Evolutionary conservation across 176 grass and related monocot species (phyloP).

Genomic region (Aegilops longissima): DNA sequence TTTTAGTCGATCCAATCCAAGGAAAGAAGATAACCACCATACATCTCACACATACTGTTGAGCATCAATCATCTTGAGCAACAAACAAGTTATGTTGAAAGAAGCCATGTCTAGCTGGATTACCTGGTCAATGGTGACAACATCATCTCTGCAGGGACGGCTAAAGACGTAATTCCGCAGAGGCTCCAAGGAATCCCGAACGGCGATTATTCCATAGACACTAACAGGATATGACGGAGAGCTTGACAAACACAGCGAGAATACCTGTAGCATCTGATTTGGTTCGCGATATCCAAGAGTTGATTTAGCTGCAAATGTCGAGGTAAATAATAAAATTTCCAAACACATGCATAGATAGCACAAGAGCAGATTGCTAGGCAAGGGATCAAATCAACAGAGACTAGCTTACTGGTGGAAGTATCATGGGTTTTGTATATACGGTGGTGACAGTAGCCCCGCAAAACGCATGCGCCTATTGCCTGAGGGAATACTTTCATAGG

Average conservation of each 20-base stretch:
- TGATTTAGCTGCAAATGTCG: neutral
- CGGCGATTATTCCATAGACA: constrained; percentile 6
- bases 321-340: too few species aligned
- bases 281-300: neutral
- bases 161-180: constrained; percentile 17
- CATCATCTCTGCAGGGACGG: neutral
- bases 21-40: neutral
- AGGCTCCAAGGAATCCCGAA: constrained; percentile 22
- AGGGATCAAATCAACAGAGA: neutral
- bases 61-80: neutral
- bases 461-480: neutral
- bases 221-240: too few species aligned
- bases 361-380: neutral
- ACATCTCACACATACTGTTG: neutral
- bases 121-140: constrained; percentile 27
- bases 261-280: neutral
- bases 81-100: neutral
- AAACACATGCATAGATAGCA: neutral
- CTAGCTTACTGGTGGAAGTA: neutral
- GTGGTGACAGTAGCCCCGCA: constrained; percentile 15
- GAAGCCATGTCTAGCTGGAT: neutral
- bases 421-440: neutral
- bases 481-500: neutral
- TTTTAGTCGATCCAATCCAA: neutral
- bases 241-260: neutral